These are phyloP conservation scores for Trichosporon sp. DNA, from an alignment of 1,284 basidiomycete genomes.

Conservation along the genomic window DNA sequence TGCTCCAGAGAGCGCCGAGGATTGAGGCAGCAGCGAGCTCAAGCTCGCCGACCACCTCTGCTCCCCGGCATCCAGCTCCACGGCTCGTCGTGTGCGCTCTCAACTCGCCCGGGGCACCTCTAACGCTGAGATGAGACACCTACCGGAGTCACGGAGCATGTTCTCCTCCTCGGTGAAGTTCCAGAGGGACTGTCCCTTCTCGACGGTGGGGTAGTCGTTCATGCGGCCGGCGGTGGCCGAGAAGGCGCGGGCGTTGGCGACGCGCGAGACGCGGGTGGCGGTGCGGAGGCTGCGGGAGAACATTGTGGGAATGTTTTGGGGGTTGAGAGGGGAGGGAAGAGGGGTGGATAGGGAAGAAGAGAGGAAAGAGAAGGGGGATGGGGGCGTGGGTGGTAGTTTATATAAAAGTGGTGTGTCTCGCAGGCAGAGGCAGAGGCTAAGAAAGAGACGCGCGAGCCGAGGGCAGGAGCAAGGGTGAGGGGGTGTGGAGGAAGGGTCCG, in stretches of 20 bases:
- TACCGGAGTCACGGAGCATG: conserved; percentile 85
- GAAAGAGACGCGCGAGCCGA: not conserved
- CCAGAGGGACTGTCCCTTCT: conserved; percentile 61
- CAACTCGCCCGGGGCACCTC: not conserved
- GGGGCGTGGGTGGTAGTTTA: not conserved
- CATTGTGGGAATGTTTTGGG: conserved; percentile 26
- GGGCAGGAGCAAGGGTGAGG: not conserved
- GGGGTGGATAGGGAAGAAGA: not conserved
- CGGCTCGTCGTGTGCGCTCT: not conserved
- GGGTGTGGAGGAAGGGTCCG: not conserved
- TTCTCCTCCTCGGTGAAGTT: conserved; percentile 87
- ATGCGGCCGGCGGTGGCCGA: conserved; percentile 43
- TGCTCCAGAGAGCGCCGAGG: not conserved
- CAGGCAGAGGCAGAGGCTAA: not conserved
- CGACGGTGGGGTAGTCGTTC: conserved; percentile 49
- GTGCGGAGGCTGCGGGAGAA: conserved; percentile 29
- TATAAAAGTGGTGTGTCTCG: conserved; percentile 11
- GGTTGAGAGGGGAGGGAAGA: conserved; percentile 17
- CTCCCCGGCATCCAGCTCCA: not conserved
- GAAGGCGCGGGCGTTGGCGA: conserved; percentile 29
- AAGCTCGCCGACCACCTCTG: not conserved
- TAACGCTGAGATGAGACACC: conserved; percentile 27
- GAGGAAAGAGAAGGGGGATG: not conserved
- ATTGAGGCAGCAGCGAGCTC: not conserved
- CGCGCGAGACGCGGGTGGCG: conserved; percentile 31